Percentiles rank a stretch among this genome's conserved stretches.
phyloP scores from a whole-genome alignment of 495 filamentous ascomycete species.

The Bryoglossum gracile region DNA sequence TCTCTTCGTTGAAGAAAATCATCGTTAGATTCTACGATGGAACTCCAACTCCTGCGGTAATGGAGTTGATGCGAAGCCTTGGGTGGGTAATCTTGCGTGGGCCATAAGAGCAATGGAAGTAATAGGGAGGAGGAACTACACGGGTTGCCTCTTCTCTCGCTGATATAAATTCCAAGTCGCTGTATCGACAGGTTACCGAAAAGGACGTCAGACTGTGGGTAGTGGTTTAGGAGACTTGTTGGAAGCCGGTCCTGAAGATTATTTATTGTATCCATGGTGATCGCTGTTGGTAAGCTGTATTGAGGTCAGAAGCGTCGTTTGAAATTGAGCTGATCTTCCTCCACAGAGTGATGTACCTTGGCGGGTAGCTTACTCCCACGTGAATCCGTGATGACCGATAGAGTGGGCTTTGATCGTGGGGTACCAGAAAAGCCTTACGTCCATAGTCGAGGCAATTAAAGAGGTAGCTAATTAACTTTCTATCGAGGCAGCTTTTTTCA shows the following conservation, averaged over 20 bases:
- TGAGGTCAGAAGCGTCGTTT: constrained; percentile 3
- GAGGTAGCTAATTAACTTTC: background rate
- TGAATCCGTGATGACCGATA: constrained; percentile 2
- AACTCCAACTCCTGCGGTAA: background rate
- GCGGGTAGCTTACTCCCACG: background rate
- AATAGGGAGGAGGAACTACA: background rate
- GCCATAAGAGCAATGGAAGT: background rate
- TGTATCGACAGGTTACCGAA: constrained; percentile 8
- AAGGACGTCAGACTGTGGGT: constrained; percentile 6
- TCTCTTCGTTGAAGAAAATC: background rate
- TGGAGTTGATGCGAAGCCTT: background rate
- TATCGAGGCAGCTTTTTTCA: background rate
- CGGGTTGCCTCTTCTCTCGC: background rate
- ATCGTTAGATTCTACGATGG: constrained; percentile 1
- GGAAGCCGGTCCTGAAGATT: constrained; percentile 7
- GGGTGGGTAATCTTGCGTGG: background rate
- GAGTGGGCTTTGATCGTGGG: constrained; percentile 3
- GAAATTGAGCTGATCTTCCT: background rate
- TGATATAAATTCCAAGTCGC: constrained; percentile 4
- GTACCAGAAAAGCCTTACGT: constrained; percentile 1
- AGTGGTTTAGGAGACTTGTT: constrained; percentile 8
- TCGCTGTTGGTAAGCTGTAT: constrained; percentile 5
- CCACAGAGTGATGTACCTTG: constrained; percentile 1
- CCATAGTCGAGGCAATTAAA: background rate
- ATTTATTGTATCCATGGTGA: constrained; percentile 13